phyloP scores from a whole-genome alignment of 2,329 filamentous ascomycete genomes.

The Fusarium sambucinum region DNA sequence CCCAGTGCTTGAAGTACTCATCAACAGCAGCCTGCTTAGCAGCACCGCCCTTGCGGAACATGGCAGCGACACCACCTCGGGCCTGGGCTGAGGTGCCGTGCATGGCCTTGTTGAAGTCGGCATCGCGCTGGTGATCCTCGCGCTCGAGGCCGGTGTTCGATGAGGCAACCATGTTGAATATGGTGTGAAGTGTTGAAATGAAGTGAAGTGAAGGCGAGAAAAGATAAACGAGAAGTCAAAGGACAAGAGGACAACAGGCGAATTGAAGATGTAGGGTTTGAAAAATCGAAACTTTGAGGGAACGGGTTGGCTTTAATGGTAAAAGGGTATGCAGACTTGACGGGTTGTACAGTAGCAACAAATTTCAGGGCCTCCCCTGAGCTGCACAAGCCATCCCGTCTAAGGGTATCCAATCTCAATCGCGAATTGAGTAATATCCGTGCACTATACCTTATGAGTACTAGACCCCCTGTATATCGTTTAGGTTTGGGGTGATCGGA shows the following conservation, averaged over 20 bases:
- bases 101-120: conserved; percentile 89
- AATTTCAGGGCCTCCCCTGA: conserved; percentile 50
- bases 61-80: conserved; percentile 80
- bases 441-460: conserved; percentile 35
- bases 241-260: conserved; percentile 16
- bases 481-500: conserved; percentile 27
- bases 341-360: conserved; percentile 42
- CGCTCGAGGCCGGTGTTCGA: conserved; percentile 72
- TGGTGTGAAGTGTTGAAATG: conserved; percentile 33
- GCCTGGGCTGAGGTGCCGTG: conserved; percentile 79
- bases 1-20: conserved; percentile 97
- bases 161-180: conserved; percentile 60
- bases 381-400: conserved; percentile 42
- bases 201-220: conserved; percentile 14
- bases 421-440: conserved; percentile 41
- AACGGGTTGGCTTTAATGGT: conserved; percentile 45
- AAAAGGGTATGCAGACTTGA: conserved; percentile 36
- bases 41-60: conserved; percentile 81
- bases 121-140: conserved; percentile 88
- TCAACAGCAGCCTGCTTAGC: conserved; percentile 86
- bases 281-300: conserved; percentile 34
- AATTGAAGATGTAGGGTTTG: conserved; percentile 30
- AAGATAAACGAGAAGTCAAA: conserved; percentile 12
- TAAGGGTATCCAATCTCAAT: conserved; percentile 46
- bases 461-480: conserved; percentile 36